These are phyloP conservation scores for Arabidopsis hybrid DNA, from an alignment of 441 rosid genomes.

Conservation along the genomic window DNA sequence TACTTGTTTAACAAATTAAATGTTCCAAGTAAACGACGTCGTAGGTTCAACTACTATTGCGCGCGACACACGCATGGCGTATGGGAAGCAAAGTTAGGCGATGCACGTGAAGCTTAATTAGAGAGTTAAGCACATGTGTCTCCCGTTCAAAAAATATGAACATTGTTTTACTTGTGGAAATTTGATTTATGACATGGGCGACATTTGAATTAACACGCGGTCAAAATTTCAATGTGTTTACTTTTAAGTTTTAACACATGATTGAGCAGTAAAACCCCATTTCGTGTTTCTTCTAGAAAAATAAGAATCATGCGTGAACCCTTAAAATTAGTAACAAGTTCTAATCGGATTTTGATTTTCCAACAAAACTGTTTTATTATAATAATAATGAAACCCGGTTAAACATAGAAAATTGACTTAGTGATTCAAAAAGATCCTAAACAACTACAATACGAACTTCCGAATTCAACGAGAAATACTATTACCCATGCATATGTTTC, in stretches of 20 bases:
- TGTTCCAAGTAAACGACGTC: neutral
- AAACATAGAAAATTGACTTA: neutral
- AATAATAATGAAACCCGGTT: neutral
- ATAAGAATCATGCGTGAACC: conserved; percentile 20
- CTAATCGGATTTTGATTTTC: neutral
- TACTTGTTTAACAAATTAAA: neutral
- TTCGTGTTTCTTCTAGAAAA: conserved; percentile 17
- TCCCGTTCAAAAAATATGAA: conserved; percentile 2
- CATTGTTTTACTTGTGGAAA: conserved; percentile 1
- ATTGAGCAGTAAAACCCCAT: conserved; percentile 23
- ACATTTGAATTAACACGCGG: conserved; percentile 30
- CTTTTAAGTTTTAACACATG: conserved; percentile 1
- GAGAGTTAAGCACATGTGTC: conserved; percentile 16
- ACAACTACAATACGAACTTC: conserved; percentile 10
- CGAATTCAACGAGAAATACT: neutral
- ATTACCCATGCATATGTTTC: conserved; percentile 16
- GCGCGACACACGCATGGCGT: conserved; percentile 23
- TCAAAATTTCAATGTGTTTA: conserved; percentile 11
- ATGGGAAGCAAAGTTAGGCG: conserved; percentile 38
- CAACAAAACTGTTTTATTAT: neutral
- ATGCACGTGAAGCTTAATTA: conserved; percentile 19
- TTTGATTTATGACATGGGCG: neutral
- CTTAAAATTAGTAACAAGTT: conserved; percentile 12
- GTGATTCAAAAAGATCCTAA: neutral
- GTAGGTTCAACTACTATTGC: neutral